These are phyloP conservation scores for Juncus effusus DNA, from an alignment of 176 grass and related monocot genomes.

Conservation along the genomic window DNA sequence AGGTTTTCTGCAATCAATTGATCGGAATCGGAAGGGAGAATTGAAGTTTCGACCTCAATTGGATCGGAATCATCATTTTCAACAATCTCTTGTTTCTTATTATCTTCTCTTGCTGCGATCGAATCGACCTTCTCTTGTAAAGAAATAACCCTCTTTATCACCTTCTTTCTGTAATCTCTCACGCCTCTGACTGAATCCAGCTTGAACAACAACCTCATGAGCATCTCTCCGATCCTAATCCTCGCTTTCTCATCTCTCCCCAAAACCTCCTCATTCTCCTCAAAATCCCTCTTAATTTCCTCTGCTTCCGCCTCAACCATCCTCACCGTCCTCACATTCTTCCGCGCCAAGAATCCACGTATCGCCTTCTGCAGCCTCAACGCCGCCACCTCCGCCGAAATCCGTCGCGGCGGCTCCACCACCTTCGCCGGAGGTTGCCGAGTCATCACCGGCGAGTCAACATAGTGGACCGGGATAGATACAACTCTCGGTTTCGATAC, in stretches of 20 bases:
- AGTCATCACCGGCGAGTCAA: not conserved
- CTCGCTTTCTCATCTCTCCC: constrained; percentile 26
- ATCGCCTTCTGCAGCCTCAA: constrained; percentile 45
- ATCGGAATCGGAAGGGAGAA: not conserved
- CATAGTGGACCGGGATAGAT: constrained; percentile 24
- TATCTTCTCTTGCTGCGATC: constrained; percentile 6
- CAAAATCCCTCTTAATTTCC: constrained; percentile 4
- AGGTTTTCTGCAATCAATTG: not conserved
- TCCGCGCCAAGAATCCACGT: constrained; percentile 48
- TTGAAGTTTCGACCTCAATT: not conserved
- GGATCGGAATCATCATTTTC: not conserved
- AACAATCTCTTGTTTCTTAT: too few species aligned
- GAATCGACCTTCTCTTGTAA: constrained; percentile 69
- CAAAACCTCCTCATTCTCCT: constrained; percentile 1
- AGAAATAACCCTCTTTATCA: constrained; percentile 46
- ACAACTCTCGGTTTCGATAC: constrained; percentile 2
- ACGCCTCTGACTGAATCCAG: constrained; percentile 59
- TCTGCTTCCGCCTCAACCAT: constrained; percentile 38
- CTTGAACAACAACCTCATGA: constrained; percentile 50
- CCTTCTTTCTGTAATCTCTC: constrained; percentile 53
- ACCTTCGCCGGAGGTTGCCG: not conserved
- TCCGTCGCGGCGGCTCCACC: too few species aligned
- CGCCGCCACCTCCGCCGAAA: constrained; percentile 19
- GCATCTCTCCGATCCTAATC: constrained; percentile 36
- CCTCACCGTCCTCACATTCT: constrained; percentile 30